Evolutionary conservation across 2,329 filamentous ascomycete species (phyloP).

Genomic region (Hypoxylon sp.): DNA sequence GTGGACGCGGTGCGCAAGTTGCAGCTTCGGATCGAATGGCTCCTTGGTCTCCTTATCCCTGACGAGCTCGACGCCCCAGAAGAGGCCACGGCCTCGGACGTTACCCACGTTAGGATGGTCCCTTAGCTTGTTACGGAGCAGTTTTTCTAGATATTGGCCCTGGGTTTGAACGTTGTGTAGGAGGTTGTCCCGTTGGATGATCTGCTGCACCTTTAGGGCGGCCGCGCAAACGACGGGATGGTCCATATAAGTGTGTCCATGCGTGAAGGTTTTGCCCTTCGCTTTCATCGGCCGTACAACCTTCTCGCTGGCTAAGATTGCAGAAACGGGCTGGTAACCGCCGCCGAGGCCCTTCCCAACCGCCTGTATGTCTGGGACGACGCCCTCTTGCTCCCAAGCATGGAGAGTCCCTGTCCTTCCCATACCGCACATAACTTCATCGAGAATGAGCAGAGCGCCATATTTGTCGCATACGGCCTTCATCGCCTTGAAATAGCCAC

Average conservation of each 20-base stretch:
- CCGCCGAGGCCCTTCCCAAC: conserved; percentile 73
- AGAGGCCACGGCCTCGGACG: conserved; percentile 60
- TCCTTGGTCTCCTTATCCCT: conserved; percentile 52
- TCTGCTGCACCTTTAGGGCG: conserved; percentile 57
- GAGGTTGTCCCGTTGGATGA: conserved; percentile 55
- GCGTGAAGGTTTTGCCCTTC: conserved; percentile 63
- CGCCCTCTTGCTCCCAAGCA: conserved; percentile 66
- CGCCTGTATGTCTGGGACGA: conserved; percentile 71
- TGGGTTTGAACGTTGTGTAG: conserved; percentile 54
- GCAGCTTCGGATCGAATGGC: conserved; percentile 52
- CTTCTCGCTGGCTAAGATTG: conserved; percentile 64
- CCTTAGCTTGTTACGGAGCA: conserved; percentile 51
- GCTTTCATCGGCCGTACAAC: conserved; percentile 63
- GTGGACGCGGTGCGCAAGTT: conserved; percentile 38
- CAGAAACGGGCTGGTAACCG: conserved; percentile 72
- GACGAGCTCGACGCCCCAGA: conserved; percentile 61
- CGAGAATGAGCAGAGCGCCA: conserved; percentile 75
- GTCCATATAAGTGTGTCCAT: conserved; percentile 69
- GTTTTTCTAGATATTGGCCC: conserved; percentile 50
- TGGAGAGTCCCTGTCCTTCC: conserved; percentile 65
- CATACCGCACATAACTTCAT: conserved; percentile 73
- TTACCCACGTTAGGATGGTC: conserved; percentile 58
- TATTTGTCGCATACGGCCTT: conserved; percentile 73
- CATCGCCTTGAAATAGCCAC: conserved; percentile 75
- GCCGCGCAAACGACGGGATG: conserved; percentile 58